Conservation (phyloP, 495 filamentous ascomycete genomes). For the Mytilinidion resinicola region DNA sequence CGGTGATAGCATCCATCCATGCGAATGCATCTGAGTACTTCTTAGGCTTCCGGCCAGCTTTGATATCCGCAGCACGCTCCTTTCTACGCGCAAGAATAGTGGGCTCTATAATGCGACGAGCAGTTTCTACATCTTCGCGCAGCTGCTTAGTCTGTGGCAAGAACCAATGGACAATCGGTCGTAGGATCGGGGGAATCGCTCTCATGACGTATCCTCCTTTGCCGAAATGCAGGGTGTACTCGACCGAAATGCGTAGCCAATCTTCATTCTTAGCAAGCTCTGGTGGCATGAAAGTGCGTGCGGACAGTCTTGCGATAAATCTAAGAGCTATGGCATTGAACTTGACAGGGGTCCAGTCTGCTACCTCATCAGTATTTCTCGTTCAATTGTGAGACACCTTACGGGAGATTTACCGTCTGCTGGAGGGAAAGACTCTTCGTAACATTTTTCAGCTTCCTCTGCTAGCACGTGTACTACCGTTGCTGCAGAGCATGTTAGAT, state of each 20-base stretch:
- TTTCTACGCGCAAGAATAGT: constrained; percentile 31
- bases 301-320: constrained; percentile 51
- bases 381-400: no score
- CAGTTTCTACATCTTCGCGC: constrained; percentile 30
- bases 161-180: constrained; percentile 38
- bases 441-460: no score
- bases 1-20: constrained; percentile 26
- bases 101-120: constrained; percentile 31
- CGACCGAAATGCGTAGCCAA: constrained; percentile 52
- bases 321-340: constrained; percentile 39
- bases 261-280: constrained; percentile 46
- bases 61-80: constrained; percentile 28
- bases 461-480: no score
- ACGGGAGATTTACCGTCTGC: no score
- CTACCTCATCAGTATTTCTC: no score
- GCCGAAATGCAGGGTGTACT: constrained; percentile 52
- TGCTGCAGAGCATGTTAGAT: no score
- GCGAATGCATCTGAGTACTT: constrained; percentile 34
- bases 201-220: constrained; percentile 32
- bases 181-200: constrained; percentile 36
- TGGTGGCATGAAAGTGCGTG: constrained; percentile 46
- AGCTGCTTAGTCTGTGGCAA: constrained; percentile 31
- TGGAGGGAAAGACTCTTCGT: no score
- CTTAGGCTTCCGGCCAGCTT: constrained; percentile 22
- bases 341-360: constrained; percentile 20